Base-by-base conservation (phyloP, 371 early-diverging fungal species). In the Mucor irregularis region DNA sequence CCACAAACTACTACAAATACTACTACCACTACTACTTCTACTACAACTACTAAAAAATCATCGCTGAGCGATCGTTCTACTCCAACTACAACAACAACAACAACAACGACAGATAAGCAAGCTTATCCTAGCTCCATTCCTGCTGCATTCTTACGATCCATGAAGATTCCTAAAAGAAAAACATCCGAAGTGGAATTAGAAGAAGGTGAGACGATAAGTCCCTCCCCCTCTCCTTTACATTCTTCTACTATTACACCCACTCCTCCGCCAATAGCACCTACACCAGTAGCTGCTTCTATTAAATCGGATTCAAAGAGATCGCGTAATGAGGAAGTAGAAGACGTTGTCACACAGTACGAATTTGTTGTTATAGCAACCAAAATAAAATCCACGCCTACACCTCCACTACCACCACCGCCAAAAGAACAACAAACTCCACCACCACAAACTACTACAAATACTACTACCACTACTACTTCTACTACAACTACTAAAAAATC, bases 151-250 rank as follows among this genome's bases (percentile, higher is more conserved):
- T 19, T 52, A 5, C 25, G 52, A 10, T 34, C 40, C 3, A 17
- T 30, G 2, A 52, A 52, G 40, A 42, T 40, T 16, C 40, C 44
- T 5, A 53, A 53, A 5, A 19, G 38, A 40, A 48, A 47, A 30
- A n/a, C 30, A 40, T 47, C 48, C 30, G 62, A 62, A 16, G 34
- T 46, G 9, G 66, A 65, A 49, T 25, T 65, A n/a, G 66, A 65
- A 28, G 66, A 65, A 44, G 66, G 66, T 1, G 66, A 65, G 39
- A 65, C 61, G 0, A 45, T 65, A 21, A 65, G 61, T 11, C 61
- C 66, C 1, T 60, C 66, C 0, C 66, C 66, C 17, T 65, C 66
- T 5, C 66, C 61, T 13, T 43, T 19, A 4, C 34, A 28, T 4
- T 29, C 56, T 17, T 2, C 35, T 7, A 40, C 42, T 13, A n/a